phyloP scores from a whole-genome alignment of 2,329 filamentous ascomycete genomes.

The Parafenestella ontariensis region DNA sequence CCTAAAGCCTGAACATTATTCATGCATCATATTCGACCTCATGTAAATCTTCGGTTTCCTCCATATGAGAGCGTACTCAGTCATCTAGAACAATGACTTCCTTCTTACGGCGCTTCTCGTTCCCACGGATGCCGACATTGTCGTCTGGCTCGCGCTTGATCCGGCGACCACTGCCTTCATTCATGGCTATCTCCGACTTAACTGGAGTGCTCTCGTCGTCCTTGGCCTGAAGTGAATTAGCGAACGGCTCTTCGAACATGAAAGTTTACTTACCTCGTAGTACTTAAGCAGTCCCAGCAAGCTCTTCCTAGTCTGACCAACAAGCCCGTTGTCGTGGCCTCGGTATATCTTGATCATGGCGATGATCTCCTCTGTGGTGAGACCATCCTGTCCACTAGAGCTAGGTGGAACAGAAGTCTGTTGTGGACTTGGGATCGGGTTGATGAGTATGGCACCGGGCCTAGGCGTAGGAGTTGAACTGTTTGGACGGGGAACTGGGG shows the following conservation, averaged over 20 bases:
- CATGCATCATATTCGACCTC: too few species aligned
- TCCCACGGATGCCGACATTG: background rate
- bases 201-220: background rate
- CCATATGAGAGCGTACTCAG: too few species aligned
- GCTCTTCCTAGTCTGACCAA: background rate
- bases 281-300: background rate
- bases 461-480: background rate
- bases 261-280: background rate
- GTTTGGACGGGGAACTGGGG: background rate
- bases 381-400: background rate
- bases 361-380: background rate
- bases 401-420: background rate
- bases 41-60: too few species aligned
- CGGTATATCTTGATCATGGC: background rate
- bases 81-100: slow-evolving; percentile 12
- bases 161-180: background rate
- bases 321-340: background rate
- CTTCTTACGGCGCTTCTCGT: slow-evolving; percentile 1
- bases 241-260: background rate
- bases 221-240: background rate
- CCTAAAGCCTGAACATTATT: too few species aligned
- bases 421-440: background rate
- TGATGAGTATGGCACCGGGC: background rate
- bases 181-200: background rate
- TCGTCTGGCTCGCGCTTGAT: background rate